These are phyloP conservation scores for Trametes sanguinea DNA, from an alignment of 768 basidiomycete species.

Conservation along the genomic window DNA sequence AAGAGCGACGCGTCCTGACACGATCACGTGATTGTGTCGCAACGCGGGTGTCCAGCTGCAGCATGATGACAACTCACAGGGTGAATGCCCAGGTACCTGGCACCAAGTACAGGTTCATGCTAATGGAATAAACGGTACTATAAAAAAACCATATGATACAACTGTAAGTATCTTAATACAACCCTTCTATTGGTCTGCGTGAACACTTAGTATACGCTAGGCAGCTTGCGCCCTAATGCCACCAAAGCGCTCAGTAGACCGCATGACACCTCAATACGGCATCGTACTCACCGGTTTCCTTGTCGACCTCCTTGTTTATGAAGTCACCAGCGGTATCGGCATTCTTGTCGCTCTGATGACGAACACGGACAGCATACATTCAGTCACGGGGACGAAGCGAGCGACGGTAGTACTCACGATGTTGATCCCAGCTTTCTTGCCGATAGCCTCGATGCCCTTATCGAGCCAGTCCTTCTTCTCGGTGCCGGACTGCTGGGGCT, in stretches of 20 bases:
- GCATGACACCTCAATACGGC: neutral
- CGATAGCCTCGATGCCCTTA: constrained; percentile 27
- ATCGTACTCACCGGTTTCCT: constrained; percentile 22
- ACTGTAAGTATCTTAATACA: too few relatives aligned
- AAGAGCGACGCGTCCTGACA: too few relatives aligned
- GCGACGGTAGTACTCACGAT: constrained; percentile 16
- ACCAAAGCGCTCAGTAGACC: too few relatives aligned
- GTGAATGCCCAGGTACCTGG: too few relatives aligned
- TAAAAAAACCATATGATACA: too few relatives aligned
- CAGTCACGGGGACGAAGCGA: too few relatives aligned
- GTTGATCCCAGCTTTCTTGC: constrained; percentile 30
- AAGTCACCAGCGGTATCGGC: constrained; percentile 32
- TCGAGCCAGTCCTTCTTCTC: constrained; percentile 34
- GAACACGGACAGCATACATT: neutral
- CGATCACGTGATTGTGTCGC: too few relatives aligned
- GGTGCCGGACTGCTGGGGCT: constrained; percentile 3
- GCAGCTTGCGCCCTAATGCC: constrained; percentile 26
- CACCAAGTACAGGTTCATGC: too few relatives aligned
- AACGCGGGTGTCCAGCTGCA: too few relatives aligned
- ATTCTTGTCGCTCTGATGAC: constrained; percentile 27
- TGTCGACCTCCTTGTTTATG: constrained; percentile 28
- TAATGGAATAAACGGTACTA: too few relatives aligned
- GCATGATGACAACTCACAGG: too few relatives aligned
- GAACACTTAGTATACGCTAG: constrained; percentile 25
- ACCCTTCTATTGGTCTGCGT: too few relatives aligned